Conservation (phyloP, 305 asterid species). For the Rubia occidens region DNA sequence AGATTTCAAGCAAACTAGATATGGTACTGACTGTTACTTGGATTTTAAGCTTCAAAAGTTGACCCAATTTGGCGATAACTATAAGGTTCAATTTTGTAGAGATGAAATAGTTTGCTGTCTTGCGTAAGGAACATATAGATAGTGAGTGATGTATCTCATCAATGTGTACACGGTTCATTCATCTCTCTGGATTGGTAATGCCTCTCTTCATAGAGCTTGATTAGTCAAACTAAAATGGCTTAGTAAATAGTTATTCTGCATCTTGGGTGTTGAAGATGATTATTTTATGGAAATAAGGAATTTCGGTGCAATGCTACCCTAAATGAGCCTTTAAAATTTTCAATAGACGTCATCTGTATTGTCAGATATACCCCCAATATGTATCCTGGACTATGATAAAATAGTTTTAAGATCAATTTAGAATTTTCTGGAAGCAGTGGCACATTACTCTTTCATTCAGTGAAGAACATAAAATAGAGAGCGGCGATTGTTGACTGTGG, state of each 20-base stretch:
- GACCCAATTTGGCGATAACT: neutral
- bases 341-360: neutral
- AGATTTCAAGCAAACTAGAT: constrained; percentile 94
- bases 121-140: neutral
- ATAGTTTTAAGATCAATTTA: neutral
- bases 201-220: neutral
- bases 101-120: neutral
- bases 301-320: neutral
- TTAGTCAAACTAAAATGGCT: neutral
- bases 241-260: neutral
- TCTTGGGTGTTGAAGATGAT: neutral
- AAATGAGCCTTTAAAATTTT: neutral
- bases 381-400: neutral
- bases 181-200: neutral
- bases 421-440: neutral
- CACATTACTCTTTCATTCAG: neutral
- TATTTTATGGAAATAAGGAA: neutral
- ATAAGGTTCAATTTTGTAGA: neutral
- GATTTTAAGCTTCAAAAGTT: neutral
- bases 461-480: neutral
- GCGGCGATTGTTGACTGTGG: neutral
- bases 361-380: neutral
- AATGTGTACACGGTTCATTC: neutral
- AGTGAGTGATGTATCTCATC: neutral
- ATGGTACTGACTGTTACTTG: constrained; percentile 40